phyloP scores from a whole-genome alignment of 805 yeast species.

The Saccharomycopsis oosterbeekiorum region DNA sequence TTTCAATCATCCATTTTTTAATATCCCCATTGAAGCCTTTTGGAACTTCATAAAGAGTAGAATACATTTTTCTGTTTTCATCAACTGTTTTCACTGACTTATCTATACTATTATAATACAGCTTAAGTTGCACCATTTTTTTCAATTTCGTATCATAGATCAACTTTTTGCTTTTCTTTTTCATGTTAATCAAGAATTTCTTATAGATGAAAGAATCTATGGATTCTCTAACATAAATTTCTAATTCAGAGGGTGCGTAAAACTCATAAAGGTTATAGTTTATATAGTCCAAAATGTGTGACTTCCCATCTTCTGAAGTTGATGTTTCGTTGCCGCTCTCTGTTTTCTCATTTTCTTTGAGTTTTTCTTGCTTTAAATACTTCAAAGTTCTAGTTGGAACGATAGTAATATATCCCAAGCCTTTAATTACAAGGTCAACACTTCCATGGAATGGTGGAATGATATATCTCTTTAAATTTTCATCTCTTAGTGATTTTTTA shows the following conservation, averaged over 20 bases:
- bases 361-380: conserved; percentile 20
- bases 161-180: not conserved
- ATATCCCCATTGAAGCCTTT: not conserved
- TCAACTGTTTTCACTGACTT: not conserved
- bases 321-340: not conserved
- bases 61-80: conserved; percentile 1
- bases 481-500: conserved; percentile 1
- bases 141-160: not conserved
- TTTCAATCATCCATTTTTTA: not conserved
- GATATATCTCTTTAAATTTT: conserved; percentile 30
- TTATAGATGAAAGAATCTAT: conserved; percentile 12
- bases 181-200: not conserved
- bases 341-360: conserved; percentile 8
- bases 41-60: conserved; percentile 1
- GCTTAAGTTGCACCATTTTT: not conserved
- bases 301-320: not conserved
- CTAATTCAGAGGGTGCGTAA: conserved; percentile 13
- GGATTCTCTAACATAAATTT: conserved; percentile 11
- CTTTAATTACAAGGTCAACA: conserved; percentile 54
- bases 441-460: conserved; percentile 66
- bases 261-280: conserved; percentile 10
- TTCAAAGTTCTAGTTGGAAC: conserved; percentile 43
- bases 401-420: conserved; percentile 53
- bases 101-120: not conserved
- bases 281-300: not conserved